These are phyloP conservation scores for Linanthus parryae DNA, from an alignment of 148 eudicot genomes.

Conservation along the genomic window DNA sequence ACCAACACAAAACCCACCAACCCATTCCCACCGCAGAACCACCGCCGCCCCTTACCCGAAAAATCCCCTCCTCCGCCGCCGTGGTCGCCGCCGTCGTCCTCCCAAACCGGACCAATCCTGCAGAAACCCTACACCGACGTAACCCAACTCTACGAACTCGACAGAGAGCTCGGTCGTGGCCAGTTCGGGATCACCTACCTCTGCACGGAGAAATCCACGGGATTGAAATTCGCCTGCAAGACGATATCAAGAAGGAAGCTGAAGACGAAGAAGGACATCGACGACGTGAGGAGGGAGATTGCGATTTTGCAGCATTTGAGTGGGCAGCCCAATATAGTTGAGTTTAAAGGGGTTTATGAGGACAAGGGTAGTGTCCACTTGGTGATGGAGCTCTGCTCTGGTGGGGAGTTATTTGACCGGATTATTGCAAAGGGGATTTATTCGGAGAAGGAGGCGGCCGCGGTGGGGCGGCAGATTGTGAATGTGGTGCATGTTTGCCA, in stretches of 20 bases:
- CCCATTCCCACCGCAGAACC: neutral
- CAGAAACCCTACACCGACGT: constrained; percentile 47
- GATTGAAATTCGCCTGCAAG: constrained; percentile 59
- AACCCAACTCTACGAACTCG: constrained; percentile 36
- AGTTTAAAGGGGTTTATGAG: constrained; percentile 76
- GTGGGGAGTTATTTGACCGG: constrained; percentile 84
- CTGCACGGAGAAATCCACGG: constrained; percentile 54
- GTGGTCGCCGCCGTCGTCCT: neutral
- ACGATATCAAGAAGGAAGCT: constrained; percentile 65
- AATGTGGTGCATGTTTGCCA: constrained; percentile 94
- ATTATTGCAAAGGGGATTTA: constrained; percentile 53
- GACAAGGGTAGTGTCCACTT: constrained; percentile 46
- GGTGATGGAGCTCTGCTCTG: constrained; percentile 82
- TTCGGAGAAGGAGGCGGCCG: constrained; percentile 83
- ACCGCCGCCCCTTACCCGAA: neutral
- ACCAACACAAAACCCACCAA: constrained; percentile 5
- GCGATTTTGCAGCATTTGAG: constrained; percentile 59
- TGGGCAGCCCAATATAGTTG: constrained; percentile 88
- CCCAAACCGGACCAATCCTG: constrained; percentile 35
- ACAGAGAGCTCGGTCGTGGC: constrained; percentile 72
- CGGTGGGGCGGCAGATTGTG: constrained; percentile 65
- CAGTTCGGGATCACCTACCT: constrained; percentile 79
- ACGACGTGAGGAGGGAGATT: constrained; percentile 69
- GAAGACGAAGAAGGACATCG: constrained; percentile 37
- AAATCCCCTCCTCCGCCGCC: constrained; percentile 2